phyloP scores from a whole-genome alignment of 805 yeast species.

The Candida incommunis region DNA sequence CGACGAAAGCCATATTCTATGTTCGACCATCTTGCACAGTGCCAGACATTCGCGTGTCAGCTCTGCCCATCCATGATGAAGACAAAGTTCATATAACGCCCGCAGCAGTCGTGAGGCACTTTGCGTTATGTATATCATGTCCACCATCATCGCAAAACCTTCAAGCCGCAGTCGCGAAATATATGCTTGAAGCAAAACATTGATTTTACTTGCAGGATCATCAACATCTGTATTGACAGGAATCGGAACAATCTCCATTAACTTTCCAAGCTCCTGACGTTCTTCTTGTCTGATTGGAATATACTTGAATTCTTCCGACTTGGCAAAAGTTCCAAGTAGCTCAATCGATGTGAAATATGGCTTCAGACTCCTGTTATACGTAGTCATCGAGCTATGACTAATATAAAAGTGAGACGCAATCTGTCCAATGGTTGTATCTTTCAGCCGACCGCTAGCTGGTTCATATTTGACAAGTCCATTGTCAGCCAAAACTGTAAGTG shows the following conservation, averaged over 20 bases:
- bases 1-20: slow-evolving; percentile 68
- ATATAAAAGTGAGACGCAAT: slow-evolving; percentile 84
- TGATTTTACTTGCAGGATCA: slow-evolving; percentile 67
- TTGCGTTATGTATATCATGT: slow-evolving; percentile 85
- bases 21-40: slow-evolving; percentile 68
- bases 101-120: slow-evolving; percentile 81
- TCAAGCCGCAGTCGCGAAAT: slow-evolving; percentile 65
- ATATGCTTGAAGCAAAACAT: slow-evolving; percentile 69
- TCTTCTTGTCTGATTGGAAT: slow-evolving; percentile 84
- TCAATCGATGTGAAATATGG: slow-evolving; percentile 62
- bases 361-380: slow-evolving; percentile 46
- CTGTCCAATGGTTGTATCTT: slow-evolving; percentile 58
- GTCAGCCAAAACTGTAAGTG: slow-evolving; percentile 42
- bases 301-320: slow-evolving; percentile 73
- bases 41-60: slow-evolving; percentile 43
- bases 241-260: slow-evolving; percentile 66
- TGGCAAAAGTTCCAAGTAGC: slow-evolving; percentile 58
- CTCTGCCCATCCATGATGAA: slow-evolving; percentile 58
- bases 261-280: slow-evolving; percentile 50
- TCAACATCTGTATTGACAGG: slow-evolving; percentile 64
- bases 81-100: slow-evolving; percentile 69
- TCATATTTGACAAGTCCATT: slow-evolving; percentile 51
- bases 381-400: slow-evolving; percentile 53
- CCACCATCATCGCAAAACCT: slow-evolving; percentile 85
- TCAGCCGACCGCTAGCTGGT: slow-evolving; percentile 30